Base-by-base conservation (phyloP, 352 stramenopile species). In the Blastocystis sp. region DNA sequence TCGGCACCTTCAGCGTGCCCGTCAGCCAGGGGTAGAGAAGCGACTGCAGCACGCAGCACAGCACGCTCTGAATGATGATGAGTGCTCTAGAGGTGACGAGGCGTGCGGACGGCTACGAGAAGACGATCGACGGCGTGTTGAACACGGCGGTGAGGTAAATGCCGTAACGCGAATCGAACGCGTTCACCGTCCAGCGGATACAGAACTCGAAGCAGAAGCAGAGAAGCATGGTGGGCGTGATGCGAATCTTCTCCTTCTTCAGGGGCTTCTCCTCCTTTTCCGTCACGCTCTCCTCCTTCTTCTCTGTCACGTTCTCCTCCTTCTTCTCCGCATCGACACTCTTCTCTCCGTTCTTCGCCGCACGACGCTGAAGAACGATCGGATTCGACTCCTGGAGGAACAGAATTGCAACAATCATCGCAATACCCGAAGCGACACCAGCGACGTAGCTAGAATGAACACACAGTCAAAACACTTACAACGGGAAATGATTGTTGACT, bases 381-480 rank as follows among this genome's bases (percentile, higher is more conserved):
- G 63, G 63, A 89, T 89, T 89, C 1, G 79, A 80, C 55, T 89
- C 79, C n/a, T 89, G 78, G 19, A 89, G 37, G 61, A 89, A 80
- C 21, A 89, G 31, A 3, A 89, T 35, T 9, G 79, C 63, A 10
- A 60, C 45, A 55, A 89, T 77, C 24, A 33, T 80, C 19, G 67
- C 67, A 12, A 89, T 29, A 39, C 37, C 39, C n/a, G 79, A 61
- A 4, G 66, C 39, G 60, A 62, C 79, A 60, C 21, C 55, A 55
- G 79, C 79, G 24, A 65, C 45, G 31, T 65, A 78, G n/a, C 67
- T 66, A 12, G 35, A 2, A 66, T 12, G 29, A n/a, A 66, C 10
- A 66, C 2, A 2, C n/a, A n/a, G n/a, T n/a, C n/a, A n/a, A n/a
- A n/a, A 67, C 6, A 9, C 6, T 10, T 66, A 89, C 39, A 89